Evolutionary conservation across 1,139 yeast species (phyloP).

Genomic region (Yarrowia galli): DNA sequence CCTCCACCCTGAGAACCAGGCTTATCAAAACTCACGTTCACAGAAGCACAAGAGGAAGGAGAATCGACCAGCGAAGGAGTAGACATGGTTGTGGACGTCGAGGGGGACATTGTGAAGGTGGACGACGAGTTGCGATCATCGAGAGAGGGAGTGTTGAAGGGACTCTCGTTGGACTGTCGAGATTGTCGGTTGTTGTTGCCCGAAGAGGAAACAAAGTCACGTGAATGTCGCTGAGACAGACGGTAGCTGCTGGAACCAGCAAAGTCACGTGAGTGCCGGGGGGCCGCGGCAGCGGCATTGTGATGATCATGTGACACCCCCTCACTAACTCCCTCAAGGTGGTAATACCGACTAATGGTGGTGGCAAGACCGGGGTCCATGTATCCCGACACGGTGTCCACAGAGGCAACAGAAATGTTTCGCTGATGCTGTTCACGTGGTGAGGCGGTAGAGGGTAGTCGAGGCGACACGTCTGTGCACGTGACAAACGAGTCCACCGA

Average conservation of each 20-base stretch:
- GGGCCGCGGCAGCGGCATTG: too few relatives aligned
- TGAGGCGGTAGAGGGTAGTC: neutral
- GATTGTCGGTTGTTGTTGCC: neutral
- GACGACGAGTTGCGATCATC: conserved; percentile 27
- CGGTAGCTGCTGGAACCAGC: neutral
- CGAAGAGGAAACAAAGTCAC: neutral
- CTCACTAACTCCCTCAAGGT: neutral
- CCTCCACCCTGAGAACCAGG: neutral
- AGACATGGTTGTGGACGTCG: conserved; percentile 30
- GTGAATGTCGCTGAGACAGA: neutral
- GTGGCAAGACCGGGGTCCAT: conserved; percentile 10
- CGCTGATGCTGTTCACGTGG: neutral
- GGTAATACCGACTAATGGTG: conserved; percentile 18
- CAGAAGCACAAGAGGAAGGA: neutral
- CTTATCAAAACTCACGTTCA: conserved; percentile 3
- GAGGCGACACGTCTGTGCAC: conserved; percentile 8
- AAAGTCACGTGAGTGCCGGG: neutral
- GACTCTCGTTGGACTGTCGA: neutral
- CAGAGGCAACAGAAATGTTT: conserved; percentile 5
- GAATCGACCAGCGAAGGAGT: conserved; percentile 29
- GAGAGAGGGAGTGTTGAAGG: conserved; percentile 6
- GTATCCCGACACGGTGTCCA: conserved; percentile 1
- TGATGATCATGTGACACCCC: neutral
- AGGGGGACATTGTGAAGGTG: conserved; percentile 25
- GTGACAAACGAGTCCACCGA: conserved; percentile 20